Conservation (phyloP, 2,329 filamentous ascomycete species). For the Fusarium concolor region DNA sequence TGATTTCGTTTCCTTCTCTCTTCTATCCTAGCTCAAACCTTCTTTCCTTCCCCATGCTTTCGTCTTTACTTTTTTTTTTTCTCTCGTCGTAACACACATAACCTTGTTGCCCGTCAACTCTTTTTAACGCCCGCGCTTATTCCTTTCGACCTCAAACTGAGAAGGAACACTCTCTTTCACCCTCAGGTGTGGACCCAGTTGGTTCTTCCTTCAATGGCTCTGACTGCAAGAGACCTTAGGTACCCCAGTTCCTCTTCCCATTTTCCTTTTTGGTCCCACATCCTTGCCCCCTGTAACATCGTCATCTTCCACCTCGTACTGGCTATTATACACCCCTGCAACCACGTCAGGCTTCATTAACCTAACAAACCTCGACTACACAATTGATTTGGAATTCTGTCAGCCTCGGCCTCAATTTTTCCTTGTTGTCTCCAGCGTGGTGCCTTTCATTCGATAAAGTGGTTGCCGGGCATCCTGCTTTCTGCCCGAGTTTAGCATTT, state of each 20-base stretch:
- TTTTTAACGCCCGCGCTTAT: background rate
- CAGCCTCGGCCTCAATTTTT: background rate
- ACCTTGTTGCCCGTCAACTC: background rate
- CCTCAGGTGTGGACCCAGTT: constrained; percentile 20
- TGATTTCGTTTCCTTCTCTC: constrained; percentile 6
- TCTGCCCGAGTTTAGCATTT: background rate
- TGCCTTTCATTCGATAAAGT: background rate
- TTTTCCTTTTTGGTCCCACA: constrained; percentile 17
- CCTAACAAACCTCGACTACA: constrained; percentile 1
- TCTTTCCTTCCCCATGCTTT: constrained; percentile 14
- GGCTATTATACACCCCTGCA: constrained; percentile 11
- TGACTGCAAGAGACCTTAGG: constrained; percentile 19
- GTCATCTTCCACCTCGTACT: constrained; percentile 20
- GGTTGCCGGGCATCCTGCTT: background rate
- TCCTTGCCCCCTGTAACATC: constrained; percentile 16
- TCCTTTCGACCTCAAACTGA: background rate
- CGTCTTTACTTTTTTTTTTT: constrained; percentile 8
- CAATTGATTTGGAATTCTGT: background rate
- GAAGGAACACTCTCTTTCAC: constrained; percentile 1
- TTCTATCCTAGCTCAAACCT: constrained; percentile 3
- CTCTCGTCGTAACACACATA: background rate
- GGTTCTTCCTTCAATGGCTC: constrained; percentile 15
- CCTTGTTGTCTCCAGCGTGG: background rate
- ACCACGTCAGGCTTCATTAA: constrained; percentile 9
- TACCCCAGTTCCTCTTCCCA: constrained; percentile 24